Conservation (phyloP, 306 rosid genomes). For the Vicia villosa region DNA sequence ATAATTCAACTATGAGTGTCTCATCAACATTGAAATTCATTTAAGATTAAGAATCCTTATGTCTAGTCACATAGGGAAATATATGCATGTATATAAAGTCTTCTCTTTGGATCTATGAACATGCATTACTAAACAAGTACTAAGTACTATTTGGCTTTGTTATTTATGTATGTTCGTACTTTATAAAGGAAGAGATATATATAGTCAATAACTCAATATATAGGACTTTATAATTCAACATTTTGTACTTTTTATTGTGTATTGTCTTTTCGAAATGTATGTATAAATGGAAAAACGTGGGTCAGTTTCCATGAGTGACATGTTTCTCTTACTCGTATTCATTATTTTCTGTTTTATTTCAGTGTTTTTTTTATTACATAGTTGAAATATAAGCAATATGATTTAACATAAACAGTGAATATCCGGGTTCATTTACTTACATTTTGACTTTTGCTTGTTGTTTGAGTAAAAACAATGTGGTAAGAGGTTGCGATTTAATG, state of each 20-base stretch:
- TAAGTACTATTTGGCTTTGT: constrained; percentile 5
- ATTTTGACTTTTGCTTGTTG: no score
- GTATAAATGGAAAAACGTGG: constrained; percentile 36
- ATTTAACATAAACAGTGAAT: no score
- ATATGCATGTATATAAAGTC: constrained; percentile 9
- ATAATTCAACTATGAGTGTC: constrained; percentile 48
- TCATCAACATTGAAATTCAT: constrained; percentile 32
- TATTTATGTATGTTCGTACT: constrained; percentile 10
- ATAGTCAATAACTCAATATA: constrained; percentile 45
- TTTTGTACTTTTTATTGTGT: constrained; percentile 7
- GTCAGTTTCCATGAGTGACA: constrained; percentile 15
- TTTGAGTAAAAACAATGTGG: no score
- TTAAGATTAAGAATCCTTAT: constrained; percentile 6
- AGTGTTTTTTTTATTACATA: neutral
- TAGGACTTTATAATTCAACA: constrained; percentile 37
- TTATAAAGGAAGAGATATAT: constrained; percentile 12
- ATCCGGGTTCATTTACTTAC: no score
- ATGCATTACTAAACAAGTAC: neutral
- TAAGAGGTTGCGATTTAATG: no score
- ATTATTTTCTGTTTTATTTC: neutral
- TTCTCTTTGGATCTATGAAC: constrained; percentile 9
- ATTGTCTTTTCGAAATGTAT: constrained; percentile 20
- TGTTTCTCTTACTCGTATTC: constrained; percentile 16
- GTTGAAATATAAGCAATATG: neutral
- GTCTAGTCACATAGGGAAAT: constrained; percentile 17